These are phyloP conservation scores for Penicillium nordicum DNA, from an alignment of 2,329 filamentous ascomycete genomes.

Conservation along the genomic window DNA sequence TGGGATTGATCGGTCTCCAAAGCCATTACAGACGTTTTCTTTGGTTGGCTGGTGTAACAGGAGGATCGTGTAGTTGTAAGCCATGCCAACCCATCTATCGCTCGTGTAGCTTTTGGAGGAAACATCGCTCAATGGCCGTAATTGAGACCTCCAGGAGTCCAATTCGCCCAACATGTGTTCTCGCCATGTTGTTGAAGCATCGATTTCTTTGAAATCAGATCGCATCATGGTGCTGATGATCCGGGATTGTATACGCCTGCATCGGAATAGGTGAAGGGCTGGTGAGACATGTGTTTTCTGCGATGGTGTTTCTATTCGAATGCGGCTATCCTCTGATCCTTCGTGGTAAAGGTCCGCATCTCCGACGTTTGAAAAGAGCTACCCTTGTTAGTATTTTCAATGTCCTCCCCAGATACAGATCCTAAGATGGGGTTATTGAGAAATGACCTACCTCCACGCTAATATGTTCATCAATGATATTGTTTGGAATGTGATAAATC, in stretches of 20 bases:
- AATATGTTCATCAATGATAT: constrained; percentile 15
- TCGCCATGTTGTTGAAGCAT: constrained; percentile 10
- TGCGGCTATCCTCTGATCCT: neutral
- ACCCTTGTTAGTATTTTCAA: neutral
- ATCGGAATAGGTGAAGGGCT: constrained; percentile 14
- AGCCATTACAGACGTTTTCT: constrained; percentile 5
- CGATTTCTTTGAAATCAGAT: constrained; percentile 11
- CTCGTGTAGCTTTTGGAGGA: constrained; percentile 14
- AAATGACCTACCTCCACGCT: constrained; percentile 9
- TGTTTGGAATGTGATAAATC: constrained; percentile 18
- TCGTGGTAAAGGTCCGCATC: constrained; percentile 8
- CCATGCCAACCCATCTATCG: constrained; percentile 18
- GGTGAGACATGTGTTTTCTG: constrained; percentile 17
- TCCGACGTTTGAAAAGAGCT: constrained; percentile 17
- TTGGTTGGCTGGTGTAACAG: constrained; percentile 15
- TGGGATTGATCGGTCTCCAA: constrained; percentile 9
- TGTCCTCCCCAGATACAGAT: too few relatives aligned
- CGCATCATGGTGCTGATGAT: constrained; percentile 17
- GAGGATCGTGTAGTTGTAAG: constrained; percentile 18
- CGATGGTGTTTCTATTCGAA: constrained; percentile 1
- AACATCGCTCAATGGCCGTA: constrained; percentile 12
- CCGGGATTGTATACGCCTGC: constrained; percentile 15
- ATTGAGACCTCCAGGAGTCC: constrained; percentile 13
- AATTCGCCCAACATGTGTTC: constrained; percentile 15
- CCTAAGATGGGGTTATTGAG: too few relatives aligned